These are phyloP conservation scores for Rubroboletus satanas DNA, from an alignment of 768 basidiomycete species.

Conservation along the genomic window DNA sequence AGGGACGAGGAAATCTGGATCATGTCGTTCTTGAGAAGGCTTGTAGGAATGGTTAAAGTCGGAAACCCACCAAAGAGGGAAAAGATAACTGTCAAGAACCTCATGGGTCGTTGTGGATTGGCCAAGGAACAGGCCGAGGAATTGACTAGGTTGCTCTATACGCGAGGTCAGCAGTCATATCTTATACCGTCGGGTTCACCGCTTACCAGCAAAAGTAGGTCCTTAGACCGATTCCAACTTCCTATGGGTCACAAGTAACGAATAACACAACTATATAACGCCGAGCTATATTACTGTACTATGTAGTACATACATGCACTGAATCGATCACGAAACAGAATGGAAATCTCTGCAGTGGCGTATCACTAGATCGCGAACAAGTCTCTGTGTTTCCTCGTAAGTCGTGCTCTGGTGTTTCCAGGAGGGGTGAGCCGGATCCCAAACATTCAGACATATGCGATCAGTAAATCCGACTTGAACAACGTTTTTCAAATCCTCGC, in stretches of 20 bases:
- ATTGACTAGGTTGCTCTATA: slow-evolving; percentile 9
- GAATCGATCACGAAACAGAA: slow-evolving; percentile 3
- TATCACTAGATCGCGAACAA: slow-evolving; percentile 12
- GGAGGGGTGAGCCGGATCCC: slow-evolving; percentile 14
- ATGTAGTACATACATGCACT: background rate
- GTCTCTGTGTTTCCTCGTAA: slow-evolving; percentile 18
- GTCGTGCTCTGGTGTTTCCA: slow-evolving; percentile 14
- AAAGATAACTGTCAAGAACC: slow-evolving; percentile 8
- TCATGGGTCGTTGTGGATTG: slow-evolving; percentile 17
- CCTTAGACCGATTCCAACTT: background rate
- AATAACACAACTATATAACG: background rate
- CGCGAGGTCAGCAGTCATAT: background rate
- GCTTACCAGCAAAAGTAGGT: slow-evolving; percentile 2
- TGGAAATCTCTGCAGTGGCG: slow-evolving; percentile 6
- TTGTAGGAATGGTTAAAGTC: slow-evolving; percentile 15
- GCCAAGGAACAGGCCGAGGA: slow-evolving; percentile 18
- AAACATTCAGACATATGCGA: slow-evolving; percentile 17
- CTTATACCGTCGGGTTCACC: background rate
- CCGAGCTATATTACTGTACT: slow-evolving; percentile 1
- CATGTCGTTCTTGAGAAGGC: slow-evolving; percentile 21
- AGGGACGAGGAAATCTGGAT: slow-evolving; percentile 19
- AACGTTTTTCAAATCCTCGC: background rate
- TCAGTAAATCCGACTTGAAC: slow-evolving; percentile 16
- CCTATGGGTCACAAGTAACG: background rate
- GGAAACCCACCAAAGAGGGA: slow-evolving; percentile 5